Evolutionary conservation across 768 basidiomycete genomes (phyloP).

Genomic region (Mycena rosella): DNA sequence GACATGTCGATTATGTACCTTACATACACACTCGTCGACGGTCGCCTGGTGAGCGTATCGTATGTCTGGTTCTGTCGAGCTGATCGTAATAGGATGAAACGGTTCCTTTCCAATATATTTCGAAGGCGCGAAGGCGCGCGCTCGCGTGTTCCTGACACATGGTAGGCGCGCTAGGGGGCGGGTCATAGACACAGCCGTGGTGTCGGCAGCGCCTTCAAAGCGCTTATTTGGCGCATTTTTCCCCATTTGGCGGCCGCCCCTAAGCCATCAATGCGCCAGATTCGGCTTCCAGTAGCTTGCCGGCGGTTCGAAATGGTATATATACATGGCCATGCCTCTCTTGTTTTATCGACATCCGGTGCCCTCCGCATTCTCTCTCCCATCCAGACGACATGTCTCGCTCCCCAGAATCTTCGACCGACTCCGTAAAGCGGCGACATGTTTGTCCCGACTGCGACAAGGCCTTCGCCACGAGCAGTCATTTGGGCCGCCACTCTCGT

Average conservation of each 20-base stretch:
- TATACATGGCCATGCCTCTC: slow-evolving; percentile 14
- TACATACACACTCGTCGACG: too few relatives aligned
- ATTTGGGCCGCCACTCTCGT: slow-evolving; percentile 71
- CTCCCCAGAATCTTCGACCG: slow-evolving; percentile 3
- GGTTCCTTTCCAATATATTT: background rate
- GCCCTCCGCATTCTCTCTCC: background rate
- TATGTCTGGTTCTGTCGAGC: too few relatives aligned
- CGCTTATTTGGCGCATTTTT: slow-evolving; percentile 2
- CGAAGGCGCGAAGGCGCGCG: background rate
- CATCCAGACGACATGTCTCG: slow-evolving; percentile 10
- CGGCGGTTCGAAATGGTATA: slow-evolving; percentile 20
- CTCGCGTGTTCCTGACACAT: background rate
- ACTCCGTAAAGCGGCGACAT: slow-evolving; percentile 41
- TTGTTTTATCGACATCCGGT: slow-evolving; percentile 9
- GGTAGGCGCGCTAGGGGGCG: background rate
- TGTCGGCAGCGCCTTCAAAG: background rate
- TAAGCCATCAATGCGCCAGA: background rate
- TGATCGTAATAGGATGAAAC: background rate
- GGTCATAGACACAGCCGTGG: background rate
- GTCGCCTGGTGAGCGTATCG: too few relatives aligned
- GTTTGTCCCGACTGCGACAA: slow-evolving; percentile 66
- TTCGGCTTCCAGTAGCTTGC: too few relatives aligned
- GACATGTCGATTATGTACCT: too few relatives aligned
- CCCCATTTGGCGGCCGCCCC: background rate
- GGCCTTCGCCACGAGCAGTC: slow-evolving; percentile 74